phyloP scores from a whole-genome alignment of 331 rosid genomes.

The Quercus phellos region DNA sequence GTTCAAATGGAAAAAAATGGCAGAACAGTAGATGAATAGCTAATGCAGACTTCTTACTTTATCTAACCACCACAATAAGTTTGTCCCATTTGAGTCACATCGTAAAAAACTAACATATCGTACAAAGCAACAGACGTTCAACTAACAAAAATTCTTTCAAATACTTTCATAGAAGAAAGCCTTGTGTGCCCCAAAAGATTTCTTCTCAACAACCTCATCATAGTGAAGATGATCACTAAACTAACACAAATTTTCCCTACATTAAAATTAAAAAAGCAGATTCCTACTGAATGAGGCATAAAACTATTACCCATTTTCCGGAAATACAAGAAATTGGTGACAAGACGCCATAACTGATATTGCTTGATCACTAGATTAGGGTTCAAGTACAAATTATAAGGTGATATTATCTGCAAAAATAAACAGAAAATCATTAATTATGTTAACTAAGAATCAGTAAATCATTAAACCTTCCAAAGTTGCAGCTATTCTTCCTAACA shows the following conservation, averaged over 20 bases:
- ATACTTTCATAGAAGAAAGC: not conserved
- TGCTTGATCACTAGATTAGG: constrained; percentile 82
- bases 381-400: constrained; percentile 79
- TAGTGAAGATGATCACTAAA: too few relatives aligned
- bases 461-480: not conserved
- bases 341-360: constrained; percentile 88
- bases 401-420: constrained; percentile 79
- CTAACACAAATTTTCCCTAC: not conserved
- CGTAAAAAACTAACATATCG: not conserved
- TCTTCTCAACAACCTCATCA: not conserved
- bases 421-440: not conserved
- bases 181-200: not conserved
- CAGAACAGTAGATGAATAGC: not conserved
- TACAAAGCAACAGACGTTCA: not conserved
- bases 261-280: not conserved
- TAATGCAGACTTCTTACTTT: not conserved
- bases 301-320: constrained; percentile 69
- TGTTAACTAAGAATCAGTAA: not conserved
- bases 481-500: not conserved
- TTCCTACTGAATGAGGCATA: not conserved
- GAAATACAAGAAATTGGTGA: constrained; percentile 90
- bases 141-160: not conserved
- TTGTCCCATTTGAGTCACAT: not conserved
- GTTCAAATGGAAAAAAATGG: not conserved
- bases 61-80: not conserved